Evolutionary conservation across 306 rosid species (phyloP).

Genomic region (Trifolium subterraneum): DNA sequence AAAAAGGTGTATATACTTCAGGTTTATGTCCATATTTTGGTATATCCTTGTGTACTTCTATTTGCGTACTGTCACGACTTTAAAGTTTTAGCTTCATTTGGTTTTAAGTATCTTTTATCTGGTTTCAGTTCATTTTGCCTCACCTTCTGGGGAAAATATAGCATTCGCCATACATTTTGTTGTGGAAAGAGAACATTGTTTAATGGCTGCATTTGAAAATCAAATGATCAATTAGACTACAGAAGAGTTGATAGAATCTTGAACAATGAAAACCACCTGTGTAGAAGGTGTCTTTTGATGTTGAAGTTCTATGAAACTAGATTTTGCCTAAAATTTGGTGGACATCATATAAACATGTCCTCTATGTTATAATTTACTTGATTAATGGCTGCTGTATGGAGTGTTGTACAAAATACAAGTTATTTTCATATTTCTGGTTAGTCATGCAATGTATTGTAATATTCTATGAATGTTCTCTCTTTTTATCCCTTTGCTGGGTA

Average conservation of each 20-base stretch:
- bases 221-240: slow-evolving; percentile 8
- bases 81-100: slow-evolving; percentile 3
- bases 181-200: slow-evolving; percentile 9
- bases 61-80: neutral
- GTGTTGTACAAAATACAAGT: slow-evolving; percentile 17
- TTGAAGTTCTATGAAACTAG: neutral
- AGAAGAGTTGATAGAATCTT: slow-evolving; percentile 10
- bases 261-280: neutral
- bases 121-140: slow-evolving; percentile 22
- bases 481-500: slow-evolving; percentile 23
- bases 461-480: neutral
- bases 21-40: slow-evolving; percentile 29
- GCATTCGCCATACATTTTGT: slow-evolving; percentile 8
- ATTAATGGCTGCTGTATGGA: slow-evolving; percentile 23
- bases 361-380: slow-evolving; percentile 1
- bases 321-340: slow-evolving; percentile 29
- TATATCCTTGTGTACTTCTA: neutral
- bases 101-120: slow-evolving; percentile 19
- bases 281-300: neutral
- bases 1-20: neutral
- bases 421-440: neutral
- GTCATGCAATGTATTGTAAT: slow-evolving; percentile 5
- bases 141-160: neutral
- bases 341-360: neutral
- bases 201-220: slow-evolving; percentile 32